These are phyloP conservation scores for Fraxinus xanthoxyloides DNA, from an alignment of 305 asterid genomes.

Conservation along the genomic window DNA sequence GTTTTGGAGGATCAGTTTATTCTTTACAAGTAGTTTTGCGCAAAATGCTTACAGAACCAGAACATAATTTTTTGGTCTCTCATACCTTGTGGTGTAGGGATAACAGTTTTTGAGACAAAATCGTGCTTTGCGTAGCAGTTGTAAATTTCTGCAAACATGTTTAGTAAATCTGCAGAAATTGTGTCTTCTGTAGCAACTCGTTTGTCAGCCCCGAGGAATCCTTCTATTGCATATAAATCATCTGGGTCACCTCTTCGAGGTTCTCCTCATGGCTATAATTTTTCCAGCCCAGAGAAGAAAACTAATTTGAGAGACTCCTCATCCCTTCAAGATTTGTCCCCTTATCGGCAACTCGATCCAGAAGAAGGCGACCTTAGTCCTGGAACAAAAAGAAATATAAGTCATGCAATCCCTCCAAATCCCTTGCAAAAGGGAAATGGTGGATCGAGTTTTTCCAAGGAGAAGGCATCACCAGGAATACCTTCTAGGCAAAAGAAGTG, in stretches of 20 bases:
- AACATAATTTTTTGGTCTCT: constrained; percentile 4
- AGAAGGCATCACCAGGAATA: constrained; percentile 34
- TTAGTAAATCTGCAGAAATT: constrained; percentile 43
- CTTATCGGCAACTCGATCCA: constrained; percentile 45
- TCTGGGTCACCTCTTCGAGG: constrained; percentile 58
- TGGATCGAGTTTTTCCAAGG: constrained; percentile 60
- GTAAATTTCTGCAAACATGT: constrained; percentile 41
- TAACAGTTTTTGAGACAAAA: constrained; percentile 4
- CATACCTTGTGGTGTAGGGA: constrained; percentile 12
- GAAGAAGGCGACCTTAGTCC: constrained; percentile 37
- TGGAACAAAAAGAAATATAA: constrained; percentile 31
- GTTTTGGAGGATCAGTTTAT: constrained; percentile 24
- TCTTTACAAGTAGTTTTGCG: constrained; percentile 4
- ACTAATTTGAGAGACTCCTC: constrained; percentile 46
- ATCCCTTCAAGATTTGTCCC: constrained; percentile 64
- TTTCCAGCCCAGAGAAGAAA: constrained; percentile 36
- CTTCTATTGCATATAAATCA: constrained; percentile 33
- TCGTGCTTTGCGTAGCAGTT: constrained; percentile 21
- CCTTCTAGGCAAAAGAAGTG: constrained; percentile 40
- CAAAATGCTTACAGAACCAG: neutral
- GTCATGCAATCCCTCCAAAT: constrained; percentile 30
- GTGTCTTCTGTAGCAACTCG: constrained; percentile 38
- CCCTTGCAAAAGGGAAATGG: constrained; percentile 38
- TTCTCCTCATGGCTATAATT: constrained; percentile 34
- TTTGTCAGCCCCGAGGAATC: constrained; percentile 34